phyloP scores from a whole-genome alignment of 2,329 filamentous ascomycete species.

The Sclerotinia spermophila region DNA sequence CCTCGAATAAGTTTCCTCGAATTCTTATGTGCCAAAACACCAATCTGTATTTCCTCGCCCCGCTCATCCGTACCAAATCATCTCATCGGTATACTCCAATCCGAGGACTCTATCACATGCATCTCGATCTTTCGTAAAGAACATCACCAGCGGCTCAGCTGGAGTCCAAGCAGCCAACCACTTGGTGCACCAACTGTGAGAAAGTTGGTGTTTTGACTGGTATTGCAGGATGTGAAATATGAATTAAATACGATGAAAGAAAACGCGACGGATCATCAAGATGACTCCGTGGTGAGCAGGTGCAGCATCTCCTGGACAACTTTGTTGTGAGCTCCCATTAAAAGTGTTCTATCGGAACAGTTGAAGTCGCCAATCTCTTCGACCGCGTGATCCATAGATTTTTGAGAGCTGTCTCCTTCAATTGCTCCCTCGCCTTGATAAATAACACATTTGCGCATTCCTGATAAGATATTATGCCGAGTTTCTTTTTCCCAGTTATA shows the following conservation, averaged over 20 bases:
- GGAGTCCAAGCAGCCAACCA: neutral
- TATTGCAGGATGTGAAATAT: neutral
- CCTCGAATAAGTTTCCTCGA: accelerated
- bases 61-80: neutral
- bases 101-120: neutral
- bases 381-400: neutral
- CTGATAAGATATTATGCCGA: accelerated
- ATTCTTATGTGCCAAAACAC: neutral
- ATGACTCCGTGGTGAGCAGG: accelerated
- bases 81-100: neutral
- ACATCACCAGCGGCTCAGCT: accelerated
- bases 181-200: neutral
- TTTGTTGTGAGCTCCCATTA: accelerated
- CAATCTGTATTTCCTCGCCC: neutral
- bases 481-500: accelerated
- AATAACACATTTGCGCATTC: accelerated
- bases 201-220: accelerated
- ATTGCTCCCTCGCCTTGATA: accelerated
- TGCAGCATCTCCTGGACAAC: accelerated
- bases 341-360: neutral
- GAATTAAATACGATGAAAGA: neutral
- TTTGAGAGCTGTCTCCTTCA: accelerated
- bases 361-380: neutral
- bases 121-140: neutral
- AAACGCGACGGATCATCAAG: neutral